phyloP scores from a whole-genome alignment of 2,329 filamentous ascomycete species.

The Aureobasidium melanogenum region DNA sequence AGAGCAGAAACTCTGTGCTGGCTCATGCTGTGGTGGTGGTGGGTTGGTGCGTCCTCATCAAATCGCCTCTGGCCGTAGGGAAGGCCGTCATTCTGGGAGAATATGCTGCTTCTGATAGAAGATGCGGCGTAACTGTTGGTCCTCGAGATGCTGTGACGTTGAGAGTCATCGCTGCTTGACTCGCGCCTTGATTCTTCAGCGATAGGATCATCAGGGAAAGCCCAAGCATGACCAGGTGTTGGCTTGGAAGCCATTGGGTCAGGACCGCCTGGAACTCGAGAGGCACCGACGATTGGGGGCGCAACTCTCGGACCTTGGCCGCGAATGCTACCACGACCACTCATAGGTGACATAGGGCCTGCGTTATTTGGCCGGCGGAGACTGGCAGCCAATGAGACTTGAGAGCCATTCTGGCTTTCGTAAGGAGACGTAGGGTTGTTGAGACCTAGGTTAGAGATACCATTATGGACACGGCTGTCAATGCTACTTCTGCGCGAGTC shows the following conservation, averaged over 20 bases:
- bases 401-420: slow-evolving; percentile 67
- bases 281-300: slow-evolving; percentile 62
- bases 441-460: slow-evolving; percentile 60
- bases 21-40: slow-evolving; percentile 68
- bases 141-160: slow-evolving; percentile 48
- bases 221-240: slow-evolving; percentile 76
- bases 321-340: slow-evolving; percentile 25
- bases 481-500: slow-evolving; percentile 67
- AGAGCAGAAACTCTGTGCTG: slow-evolving; percentile 63
- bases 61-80: slow-evolving; percentile 64
- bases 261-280: slow-evolving; percentile 57
- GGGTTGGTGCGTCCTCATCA: slow-evolving; percentile 47
- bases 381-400: slow-evolving; percentile 63
- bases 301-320: slow-evolving; percentile 51
- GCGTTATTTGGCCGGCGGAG: slow-evolving; percentile 46
- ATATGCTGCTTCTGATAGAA: slow-evolving; percentile 71
- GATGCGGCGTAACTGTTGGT: slow-evolving; percentile 69
- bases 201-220: slow-evolving; percentile 58
- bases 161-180: slow-evolving; percentile 41
- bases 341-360: slow-evolving; percentile 37
- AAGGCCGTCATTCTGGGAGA: slow-evolving; percentile 63
- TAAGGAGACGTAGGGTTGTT: slow-evolving; percentile 55
- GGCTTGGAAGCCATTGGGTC: slow-evolving; percentile 60
- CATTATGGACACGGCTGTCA: slow-evolving; percentile 67
- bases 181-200: slow-evolving; percentile 36